phyloP scores from a whole-genome alignment of 2,329 filamentous ascomycete species.

The Epichloe hybrida region DNA sequence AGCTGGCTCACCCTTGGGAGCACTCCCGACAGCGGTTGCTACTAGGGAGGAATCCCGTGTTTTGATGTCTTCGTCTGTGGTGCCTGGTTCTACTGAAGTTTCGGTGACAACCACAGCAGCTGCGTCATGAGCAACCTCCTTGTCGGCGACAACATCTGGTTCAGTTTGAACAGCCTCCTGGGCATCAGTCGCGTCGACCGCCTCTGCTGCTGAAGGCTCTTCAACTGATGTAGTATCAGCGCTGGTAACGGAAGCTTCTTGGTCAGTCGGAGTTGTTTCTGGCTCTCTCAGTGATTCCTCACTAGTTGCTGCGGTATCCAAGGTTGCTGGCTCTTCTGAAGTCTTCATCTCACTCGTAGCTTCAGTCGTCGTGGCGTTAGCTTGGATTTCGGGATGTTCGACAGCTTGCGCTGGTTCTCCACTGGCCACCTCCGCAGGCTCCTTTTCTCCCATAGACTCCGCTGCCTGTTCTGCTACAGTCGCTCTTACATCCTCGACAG shows the following conservation, averaged over 20 bases:
- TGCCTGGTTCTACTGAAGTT: slow-evolving; percentile 5
- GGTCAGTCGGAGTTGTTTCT: not conserved
- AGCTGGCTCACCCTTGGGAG: not conserved
- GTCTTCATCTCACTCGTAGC: not conserved
- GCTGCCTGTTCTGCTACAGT: slow-evolving; percentile 9
- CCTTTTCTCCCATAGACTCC: slow-evolving; percentile 5
- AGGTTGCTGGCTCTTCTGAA: not conserved
- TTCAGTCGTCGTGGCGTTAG: not conserved
- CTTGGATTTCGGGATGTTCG: not conserved
- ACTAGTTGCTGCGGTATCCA: not conserved
- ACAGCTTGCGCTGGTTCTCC: slow-evolving; percentile 1
- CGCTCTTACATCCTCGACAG: slow-evolving; percentile 5
- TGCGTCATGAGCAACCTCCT: not conserved
- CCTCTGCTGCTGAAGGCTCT: not conserved
- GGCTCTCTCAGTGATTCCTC: not conserved
- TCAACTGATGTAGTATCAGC: not conserved
- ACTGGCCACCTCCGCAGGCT: not conserved
- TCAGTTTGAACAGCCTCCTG: not conserved
- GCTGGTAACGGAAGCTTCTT: not conserved
- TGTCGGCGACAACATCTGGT: not conserved
- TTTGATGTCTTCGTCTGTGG: not conserved
- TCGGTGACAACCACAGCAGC: not conserved
- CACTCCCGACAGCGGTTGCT: not conserved
- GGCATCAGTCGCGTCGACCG: not conserved
- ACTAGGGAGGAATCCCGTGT: not conserved